These are phyloP conservation scores for Tylopilus sp. DNA, from an alignment of 768 basidiomycete species.

Conservation along the genomic window DNA sequence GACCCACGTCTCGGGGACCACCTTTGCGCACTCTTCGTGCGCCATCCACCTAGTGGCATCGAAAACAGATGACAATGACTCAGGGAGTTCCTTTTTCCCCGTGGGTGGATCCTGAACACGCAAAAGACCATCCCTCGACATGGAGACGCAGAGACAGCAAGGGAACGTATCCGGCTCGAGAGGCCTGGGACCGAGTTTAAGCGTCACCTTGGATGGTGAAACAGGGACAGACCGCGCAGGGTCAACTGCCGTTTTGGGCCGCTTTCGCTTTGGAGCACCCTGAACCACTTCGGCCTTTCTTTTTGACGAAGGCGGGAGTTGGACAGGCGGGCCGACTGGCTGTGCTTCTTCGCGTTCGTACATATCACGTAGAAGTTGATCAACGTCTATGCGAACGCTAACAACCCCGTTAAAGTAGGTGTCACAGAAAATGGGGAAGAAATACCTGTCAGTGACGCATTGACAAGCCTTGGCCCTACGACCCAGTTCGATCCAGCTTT, in stretches of 20 bases:
- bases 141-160: constrained; percentile 66
- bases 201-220: constrained; percentile 44
- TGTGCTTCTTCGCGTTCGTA: constrained; percentile 55
- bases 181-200: constrained; percentile 66
- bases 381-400: constrained; percentile 93
- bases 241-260: constrained; percentile 15
- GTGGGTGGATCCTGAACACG: constrained; percentile 66
- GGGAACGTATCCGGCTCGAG: constrained; percentile 55
- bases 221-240: constrained; percentile 9
- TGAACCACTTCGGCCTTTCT: constrained; percentile 38
- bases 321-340: constrained; percentile 1
- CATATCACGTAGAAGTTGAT: constrained; percentile 74
- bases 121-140: constrained; percentile 50
- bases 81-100: constrained; percentile 49
- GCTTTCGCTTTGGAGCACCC: constrained; percentile 22
- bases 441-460: constrained; percentile 72
- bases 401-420: constrained; percentile 5
- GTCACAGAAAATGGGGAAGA: background rate
- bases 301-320: constrained; percentile 30
- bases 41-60: constrained; percentile 57
- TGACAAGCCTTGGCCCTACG: constrained; percentile 72
- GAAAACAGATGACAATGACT: constrained; percentile 26
- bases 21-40: constrained; percentile 74
- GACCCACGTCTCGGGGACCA: constrained; percentile 91
- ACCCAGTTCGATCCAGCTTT: constrained; percentile 91